A percentile compares a stretch with the other conserved stretches of the same genome.
These are phyloP conservation scores for Plantago rigida DNA, from an alignment of 305 asterid genomes.

Conservation along the genomic window DNA sequence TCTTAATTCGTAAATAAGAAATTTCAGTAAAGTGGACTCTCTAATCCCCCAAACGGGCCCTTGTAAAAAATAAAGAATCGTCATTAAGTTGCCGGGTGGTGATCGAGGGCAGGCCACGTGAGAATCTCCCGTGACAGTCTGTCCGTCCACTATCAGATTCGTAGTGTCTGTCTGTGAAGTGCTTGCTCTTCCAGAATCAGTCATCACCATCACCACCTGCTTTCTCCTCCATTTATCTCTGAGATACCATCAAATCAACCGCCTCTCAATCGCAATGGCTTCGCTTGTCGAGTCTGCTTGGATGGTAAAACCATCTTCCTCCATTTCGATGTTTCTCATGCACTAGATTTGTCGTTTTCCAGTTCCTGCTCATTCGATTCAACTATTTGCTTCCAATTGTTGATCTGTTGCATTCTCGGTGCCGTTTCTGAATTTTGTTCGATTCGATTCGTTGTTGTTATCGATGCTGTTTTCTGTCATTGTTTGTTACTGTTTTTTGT, in stretches of 20 bases:
- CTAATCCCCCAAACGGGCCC: background rate
- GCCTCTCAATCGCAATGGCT: conserved; percentile 24
- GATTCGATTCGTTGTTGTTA: background rate
- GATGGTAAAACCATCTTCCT: conserved; percentile 24
- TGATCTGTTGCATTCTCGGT: conserved; percentile 16
- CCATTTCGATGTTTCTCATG: conserved; percentile 15
- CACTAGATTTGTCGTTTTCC: conserved; percentile 28
- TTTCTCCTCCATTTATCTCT: conserved; percentile 2
- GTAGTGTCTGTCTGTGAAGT: background rate
- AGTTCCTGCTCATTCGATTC: background rate
- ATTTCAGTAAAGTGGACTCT: no score
- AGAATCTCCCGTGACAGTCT: conserved; percentile 25
- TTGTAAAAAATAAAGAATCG: background rate
- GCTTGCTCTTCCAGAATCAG: background rate
- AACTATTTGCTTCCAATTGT: conserved; percentile 4
- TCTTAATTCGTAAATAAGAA: no score
- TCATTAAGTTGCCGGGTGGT: background rate
- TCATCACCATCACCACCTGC: background rate
- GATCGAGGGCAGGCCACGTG: conserved; percentile 11
- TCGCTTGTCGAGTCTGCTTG: conserved; percentile 32
- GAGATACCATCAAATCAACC: background rate
- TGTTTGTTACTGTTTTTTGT: no score
- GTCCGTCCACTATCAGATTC: conserved; percentile 17
- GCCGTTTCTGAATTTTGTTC: background rate
- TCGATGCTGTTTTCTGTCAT: background rate